Evolutionary conservation across 2,329 filamentous ascomycete genomes (phyloP).

Genomic region (Penicillium sp.): DNA sequence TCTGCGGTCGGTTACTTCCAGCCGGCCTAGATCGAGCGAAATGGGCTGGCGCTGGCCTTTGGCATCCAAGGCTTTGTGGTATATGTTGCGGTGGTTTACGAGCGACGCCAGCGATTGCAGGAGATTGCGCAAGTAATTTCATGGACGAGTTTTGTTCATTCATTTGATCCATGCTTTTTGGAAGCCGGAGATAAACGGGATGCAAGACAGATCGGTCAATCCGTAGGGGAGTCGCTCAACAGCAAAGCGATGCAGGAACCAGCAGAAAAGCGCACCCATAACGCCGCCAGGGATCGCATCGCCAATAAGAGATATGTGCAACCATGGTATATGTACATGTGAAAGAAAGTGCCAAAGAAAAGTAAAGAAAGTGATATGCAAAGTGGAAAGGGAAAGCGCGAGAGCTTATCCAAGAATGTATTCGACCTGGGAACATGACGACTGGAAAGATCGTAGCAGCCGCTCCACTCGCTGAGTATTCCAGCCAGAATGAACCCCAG

Average conservation of each 20-base stretch:
- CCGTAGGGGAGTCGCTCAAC: no score
- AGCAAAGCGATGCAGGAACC: no score
- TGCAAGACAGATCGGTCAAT: no score
- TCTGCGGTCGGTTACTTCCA: conserved; percentile 38
- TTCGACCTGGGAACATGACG: conserved; percentile 21
- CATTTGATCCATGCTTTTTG: no score
- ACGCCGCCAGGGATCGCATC: conserved; percentile 17
- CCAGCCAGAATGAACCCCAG: conserved; percentile 24
- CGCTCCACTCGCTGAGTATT: conserved; percentile 21
- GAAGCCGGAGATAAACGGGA: no score
- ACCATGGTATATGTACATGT: not conserved
- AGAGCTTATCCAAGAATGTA: conserved; percentile 18
- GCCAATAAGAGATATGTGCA: not conserved
- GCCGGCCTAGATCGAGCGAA: conserved; percentile 30
- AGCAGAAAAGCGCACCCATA: conserved; percentile 9
- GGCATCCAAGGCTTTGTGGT: conserved; percentile 32
- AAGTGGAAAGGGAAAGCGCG: not conserved
- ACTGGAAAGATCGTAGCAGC: conserved; percentile 19
- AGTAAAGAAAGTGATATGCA: conserved; percentile 8
- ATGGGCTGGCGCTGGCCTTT: conserved; percentile 32
- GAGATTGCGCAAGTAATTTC: no score
- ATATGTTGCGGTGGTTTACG: conserved; percentile 20
- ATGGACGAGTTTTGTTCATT: no score
- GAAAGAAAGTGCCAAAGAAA: conserved; percentile 3
- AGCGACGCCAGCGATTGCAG: no score